Percentiles rank a stretch among this genome's conserved stretches.
These are phyloP conservation scores for Metschnikowia henanensis DNA, from an alignment of 805 yeast species.

Conservation along the genomic window DNA sequence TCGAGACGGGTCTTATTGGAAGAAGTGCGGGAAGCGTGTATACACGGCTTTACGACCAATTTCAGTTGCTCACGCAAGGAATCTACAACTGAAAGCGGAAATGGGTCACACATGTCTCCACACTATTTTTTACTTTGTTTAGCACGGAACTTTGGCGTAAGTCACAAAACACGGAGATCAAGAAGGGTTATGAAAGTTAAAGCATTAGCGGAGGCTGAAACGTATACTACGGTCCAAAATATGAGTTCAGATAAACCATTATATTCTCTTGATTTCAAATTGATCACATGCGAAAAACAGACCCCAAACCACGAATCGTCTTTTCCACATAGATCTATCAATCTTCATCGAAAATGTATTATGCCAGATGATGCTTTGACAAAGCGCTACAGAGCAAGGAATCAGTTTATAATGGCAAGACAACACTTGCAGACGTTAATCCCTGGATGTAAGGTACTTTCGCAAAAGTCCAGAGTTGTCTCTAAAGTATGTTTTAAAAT, in stretches of 20 bases:
- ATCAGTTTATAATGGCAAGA: slow-evolving; percentile 7
- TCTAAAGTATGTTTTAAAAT: slow-evolving; percentile 1
- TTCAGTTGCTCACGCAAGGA: slow-evolving; percentile 93
- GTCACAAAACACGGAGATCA: too few species aligned
- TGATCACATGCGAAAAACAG: not conserved
- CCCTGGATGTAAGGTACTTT: not conserved
- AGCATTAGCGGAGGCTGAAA: too few species aligned
- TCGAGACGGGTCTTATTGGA: slow-evolving; percentile 73
- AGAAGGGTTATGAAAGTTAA: too few species aligned
- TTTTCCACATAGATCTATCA: slow-evolving; percentile 1
- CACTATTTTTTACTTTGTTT: too few species aligned
- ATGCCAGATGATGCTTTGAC: not conserved
- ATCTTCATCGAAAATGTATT: slow-evolving; percentile 1
- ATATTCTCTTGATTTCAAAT: not conserved
- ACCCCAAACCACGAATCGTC: not conserved
- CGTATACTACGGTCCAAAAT: not conserved
- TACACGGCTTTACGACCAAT: slow-evolving; percentile 92
- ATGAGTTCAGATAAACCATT: not conserved
- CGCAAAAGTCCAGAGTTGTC: slow-evolving; percentile 1
- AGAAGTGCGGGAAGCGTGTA: slow-evolving; percentile 86
- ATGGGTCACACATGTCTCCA: slow-evolving; percentile 4
- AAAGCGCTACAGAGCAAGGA: slow-evolving; percentile 7
- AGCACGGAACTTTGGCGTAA: too few species aligned
- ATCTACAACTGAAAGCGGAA: slow-evolving; percentile 47
- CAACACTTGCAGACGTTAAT: slow-evolving; percentile 4